Conservation (phyloP, 163 green algal genomes). For the Chlorella variabilis region DNA sequence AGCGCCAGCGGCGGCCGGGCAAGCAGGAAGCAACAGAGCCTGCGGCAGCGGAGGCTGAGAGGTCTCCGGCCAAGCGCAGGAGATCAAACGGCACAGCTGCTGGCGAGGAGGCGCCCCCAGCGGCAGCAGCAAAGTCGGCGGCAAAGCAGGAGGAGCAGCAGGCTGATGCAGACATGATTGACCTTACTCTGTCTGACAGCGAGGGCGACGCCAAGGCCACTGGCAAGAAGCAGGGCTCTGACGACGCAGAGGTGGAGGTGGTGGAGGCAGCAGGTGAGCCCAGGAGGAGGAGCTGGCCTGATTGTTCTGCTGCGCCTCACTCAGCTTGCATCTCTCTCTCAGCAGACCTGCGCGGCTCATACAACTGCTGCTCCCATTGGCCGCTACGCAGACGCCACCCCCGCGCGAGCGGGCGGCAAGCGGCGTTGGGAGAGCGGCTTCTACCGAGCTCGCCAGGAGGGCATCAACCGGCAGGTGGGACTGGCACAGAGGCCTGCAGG, state of each 20-base stretch:
- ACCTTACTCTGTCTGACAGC: constrained; percentile 12
- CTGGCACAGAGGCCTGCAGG: background rate
- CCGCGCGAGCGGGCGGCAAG: background rate
- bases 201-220: background rate
- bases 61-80: background rate
- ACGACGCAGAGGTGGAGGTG: background rate
- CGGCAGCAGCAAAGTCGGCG: background rate
- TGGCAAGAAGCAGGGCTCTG: background rate
- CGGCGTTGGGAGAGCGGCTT: constrained; percentile 29
- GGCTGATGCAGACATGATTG: background rate
- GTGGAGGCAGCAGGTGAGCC: background rate
- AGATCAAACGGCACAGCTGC: background rate
- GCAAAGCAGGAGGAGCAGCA: background rate
- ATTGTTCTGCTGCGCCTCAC: no score
- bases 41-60: background rate
- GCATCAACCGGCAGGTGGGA: constrained; percentile 29
- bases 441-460: constrained; percentile 19
- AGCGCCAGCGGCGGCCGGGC: background rate
- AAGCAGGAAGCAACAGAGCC: background rate
- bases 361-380: no score
- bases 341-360: no score
- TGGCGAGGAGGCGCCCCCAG: background rate
- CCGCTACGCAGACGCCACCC: no score
- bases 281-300: no score
- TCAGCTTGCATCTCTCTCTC: no score